phyloP scores from a whole-genome alignment of 2,329 filamentous ascomycete genomes.

The Metarhizium rileyi region DNA sequence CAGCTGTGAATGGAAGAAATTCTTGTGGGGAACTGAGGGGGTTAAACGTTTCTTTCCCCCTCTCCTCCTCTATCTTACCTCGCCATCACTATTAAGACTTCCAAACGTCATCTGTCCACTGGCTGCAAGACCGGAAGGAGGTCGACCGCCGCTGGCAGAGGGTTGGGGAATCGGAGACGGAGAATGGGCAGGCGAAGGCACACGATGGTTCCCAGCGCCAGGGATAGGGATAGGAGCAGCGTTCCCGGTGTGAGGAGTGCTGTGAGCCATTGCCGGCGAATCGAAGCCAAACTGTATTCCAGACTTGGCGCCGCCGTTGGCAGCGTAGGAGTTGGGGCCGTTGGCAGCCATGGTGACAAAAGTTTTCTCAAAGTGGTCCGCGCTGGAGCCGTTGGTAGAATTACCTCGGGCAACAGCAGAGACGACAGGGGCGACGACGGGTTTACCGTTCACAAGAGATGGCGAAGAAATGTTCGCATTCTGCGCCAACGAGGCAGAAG shows the following conservation, averaged over 20 bases:
- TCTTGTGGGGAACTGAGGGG: too few species aligned
- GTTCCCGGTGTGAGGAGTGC: slow-evolving; percentile 49
- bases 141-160: slow-evolving; percentile 72
- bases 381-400: slow-evolving; percentile 56
- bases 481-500: slow-evolving; percentile 38
- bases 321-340: slow-evolving; percentile 62
- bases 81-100: slow-evolving; percentile 69
- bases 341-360: slow-evolving; percentile 88
- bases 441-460: slow-evolving; percentile 79
- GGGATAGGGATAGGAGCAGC: slow-evolving; percentile 55
- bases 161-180: slow-evolving; percentile 91
- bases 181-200: slow-evolving; percentile 77
- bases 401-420: slow-evolving; percentile 56
- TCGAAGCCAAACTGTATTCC: slow-evolving; percentile 78
- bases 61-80: slow-evolving; percentile 46
- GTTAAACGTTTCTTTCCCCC: not conserved
- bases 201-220: slow-evolving; percentile 49
- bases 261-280: slow-evolving; percentile 57
- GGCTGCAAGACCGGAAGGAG: slow-evolving; percentile 64
- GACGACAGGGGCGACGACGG: slow-evolving; percentile 58
- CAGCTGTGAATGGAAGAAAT: not conserved
- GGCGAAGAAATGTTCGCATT: slow-evolving; percentile 56
- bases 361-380: slow-evolving; percentile 73
- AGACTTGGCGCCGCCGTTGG: slow-evolving; percentile 61
- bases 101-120: slow-evolving; percentile 68